A percentile compares a stretch with the other conserved stretches of the same genome.
Evolutionary conservation across 139 green algal species (phyloP).

Genomic region (Pseudopediastrum boryanum): DNA sequence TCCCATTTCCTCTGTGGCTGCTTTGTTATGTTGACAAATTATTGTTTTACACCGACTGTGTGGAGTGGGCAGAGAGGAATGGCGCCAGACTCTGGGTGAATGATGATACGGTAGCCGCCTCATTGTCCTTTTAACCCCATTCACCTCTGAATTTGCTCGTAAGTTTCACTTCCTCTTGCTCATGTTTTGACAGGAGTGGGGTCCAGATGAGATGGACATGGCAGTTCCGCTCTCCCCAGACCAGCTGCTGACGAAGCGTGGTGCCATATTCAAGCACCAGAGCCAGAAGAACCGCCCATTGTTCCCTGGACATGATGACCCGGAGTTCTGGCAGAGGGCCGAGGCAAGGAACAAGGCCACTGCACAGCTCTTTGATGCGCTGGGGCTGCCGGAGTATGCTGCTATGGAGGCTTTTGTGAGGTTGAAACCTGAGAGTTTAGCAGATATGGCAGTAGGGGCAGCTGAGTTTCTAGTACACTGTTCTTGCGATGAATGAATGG

Average conservation of each 20-base stretch:
- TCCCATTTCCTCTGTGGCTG: too few species aligned
- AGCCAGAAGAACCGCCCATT: constrained; percentile 18
- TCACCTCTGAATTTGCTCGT: not conserved
- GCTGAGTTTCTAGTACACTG: too few species aligned
- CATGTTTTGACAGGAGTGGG: constrained; percentile 32
- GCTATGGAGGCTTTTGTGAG: constrained; percentile 45
- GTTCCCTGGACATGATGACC: constrained; percentile 25
- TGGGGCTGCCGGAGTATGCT: constrained; percentile 37
- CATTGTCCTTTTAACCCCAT: not conserved
- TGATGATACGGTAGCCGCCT: too few species aligned
- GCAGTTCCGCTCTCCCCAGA: constrained; percentile 29
- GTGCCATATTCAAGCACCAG: constrained; percentile 46
- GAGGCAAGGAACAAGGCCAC: constrained; percentile 37
- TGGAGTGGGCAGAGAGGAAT: not conserved
- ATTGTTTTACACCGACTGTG: not conserved
- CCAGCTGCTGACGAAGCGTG: constrained; percentile 32
- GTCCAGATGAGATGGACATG: constrained; percentile 33
- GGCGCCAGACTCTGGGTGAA: too few species aligned
- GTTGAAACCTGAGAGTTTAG: too few species aligned
- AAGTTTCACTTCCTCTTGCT: not conserved
- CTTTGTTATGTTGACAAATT: not conserved
- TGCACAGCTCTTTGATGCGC: constrained; percentile 28
- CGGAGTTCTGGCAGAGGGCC: constrained; percentile 46
- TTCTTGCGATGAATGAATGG: too few species aligned
- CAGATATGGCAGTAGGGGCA: too few species aligned